Base-by-base conservation (phyloP, 2,329 filamentous ascomycete genomes). In the Shiraia sp. region DNA sequence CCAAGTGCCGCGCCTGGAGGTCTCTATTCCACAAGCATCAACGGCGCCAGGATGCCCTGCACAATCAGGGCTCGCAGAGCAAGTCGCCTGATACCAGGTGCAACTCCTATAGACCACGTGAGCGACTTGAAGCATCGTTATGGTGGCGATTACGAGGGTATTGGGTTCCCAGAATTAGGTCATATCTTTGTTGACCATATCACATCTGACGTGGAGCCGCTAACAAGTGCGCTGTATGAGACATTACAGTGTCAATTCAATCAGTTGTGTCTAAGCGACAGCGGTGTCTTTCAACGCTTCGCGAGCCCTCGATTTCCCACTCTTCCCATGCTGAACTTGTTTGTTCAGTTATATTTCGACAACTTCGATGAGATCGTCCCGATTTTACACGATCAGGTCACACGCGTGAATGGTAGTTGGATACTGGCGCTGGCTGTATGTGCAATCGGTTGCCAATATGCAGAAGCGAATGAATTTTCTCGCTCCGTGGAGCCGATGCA, bases 361-460 rank as follows among this genome's bases (percentile, higher is more conserved):
- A 49, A 55, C 19, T 65, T 65, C 27, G 54, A 58, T 17, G 40
- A 50, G 17, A 51, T 49, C 25, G 28, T 65, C 14, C 63, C 64
- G 7, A 55, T 65, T 17, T 28, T 66, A 2, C 61, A 65, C 34
- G 39, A 43, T 12, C 48, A 45, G 3, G 53, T 49, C 1, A 41
- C 56, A 23, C 10, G 10, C 14, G 36, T 40, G 23, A 43, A 10
- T 26, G 36, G 37, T 7, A 33, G 58, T 14, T 55, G 51, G 45
- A 25, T 57, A 2, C 47, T 61, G 6, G 42, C 54, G n/a, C 42
- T 65, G n/a, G 59, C 58, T 4, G 42, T 64, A 27, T 54, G 52
- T 6, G 52, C 58, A 8, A 49, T 66, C 8, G 64, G 59, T 2
- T 57, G 54, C 26, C 59, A 59, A 22, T 63, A 61, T 32, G 37